Evolutionary conservation across 345 rosid genomes (phyloP).

Genomic region (Bruguiera parviflora): DNA sequence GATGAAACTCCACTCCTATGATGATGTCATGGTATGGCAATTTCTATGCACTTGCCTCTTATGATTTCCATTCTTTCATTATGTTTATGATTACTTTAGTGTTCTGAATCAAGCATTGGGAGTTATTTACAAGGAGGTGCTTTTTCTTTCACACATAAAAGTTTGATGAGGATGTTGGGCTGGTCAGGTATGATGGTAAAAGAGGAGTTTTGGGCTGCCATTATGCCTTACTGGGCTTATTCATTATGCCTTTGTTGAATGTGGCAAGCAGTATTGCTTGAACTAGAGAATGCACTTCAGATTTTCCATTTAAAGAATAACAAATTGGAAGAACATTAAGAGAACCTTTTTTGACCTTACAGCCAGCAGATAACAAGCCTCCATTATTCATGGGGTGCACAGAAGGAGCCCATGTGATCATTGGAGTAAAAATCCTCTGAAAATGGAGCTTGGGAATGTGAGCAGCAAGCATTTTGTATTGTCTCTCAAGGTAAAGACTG

Average conservation of each 20-base stretch:
- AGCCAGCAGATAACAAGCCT: constrained; percentile 93
- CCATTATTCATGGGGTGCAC: constrained; percentile 85
- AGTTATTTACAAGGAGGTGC: background rate
- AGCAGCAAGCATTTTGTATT: constrained; percentile 90
- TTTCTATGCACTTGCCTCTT: constrained; percentile 1
- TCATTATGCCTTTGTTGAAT: background rate
- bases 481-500: constrained; percentile 64
- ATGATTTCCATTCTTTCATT: background rate
- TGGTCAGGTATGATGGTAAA: background rate
- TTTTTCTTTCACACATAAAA: background rate
- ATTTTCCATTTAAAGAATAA: background rate
- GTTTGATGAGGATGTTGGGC: background rate
- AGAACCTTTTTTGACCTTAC: constrained; percentile 20
- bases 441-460: constrained; percentile 93
- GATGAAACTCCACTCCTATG: constrained; percentile 93
- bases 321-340: background rate
- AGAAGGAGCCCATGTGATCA: constrained; percentile 62
- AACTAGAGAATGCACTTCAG: background rate
- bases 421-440: constrained; percentile 85
- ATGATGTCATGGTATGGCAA: constrained; percentile 78
- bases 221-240: background rate
- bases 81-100: background rate
- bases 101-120: background rate
- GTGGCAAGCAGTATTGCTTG: background rate
- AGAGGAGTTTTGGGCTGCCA: background rate